Evolutionary conservation across 1,139 yeast genomes (phyloP).

Genomic region (Taphrina flavorubra): DNA sequence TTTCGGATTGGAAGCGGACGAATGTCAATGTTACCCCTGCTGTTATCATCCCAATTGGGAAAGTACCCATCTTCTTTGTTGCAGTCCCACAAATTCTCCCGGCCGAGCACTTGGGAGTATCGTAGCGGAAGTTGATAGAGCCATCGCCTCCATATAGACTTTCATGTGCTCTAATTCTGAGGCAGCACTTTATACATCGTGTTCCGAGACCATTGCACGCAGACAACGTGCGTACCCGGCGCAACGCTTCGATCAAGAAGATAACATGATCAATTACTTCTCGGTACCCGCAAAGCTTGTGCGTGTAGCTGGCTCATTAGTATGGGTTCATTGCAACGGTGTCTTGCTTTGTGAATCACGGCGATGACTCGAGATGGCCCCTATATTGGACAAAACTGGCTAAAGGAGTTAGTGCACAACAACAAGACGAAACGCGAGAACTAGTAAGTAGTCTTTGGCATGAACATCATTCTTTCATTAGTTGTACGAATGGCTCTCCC

Average conservation of each 20-base stretch:
- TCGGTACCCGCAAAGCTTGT: too few relatives aligned
- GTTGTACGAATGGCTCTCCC: neutral
- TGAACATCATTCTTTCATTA: neutral
- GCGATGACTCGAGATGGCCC: neutral
- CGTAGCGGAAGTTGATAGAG: neutral
- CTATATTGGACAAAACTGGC: neutral
- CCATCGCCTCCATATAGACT: neutral
- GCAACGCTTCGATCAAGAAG: neutral
- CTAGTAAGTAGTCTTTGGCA: neutral
- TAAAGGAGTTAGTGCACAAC: neutral
- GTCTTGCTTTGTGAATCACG: neutral
- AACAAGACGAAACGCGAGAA: neutral
- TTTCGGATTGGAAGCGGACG: neutral
- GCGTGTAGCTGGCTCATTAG: too few relatives aligned
- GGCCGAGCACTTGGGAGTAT: neutral
- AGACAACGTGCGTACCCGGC: neutral
- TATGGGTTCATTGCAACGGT: too few relatives aligned
- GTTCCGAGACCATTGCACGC: neutral
- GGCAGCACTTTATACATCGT: neutral
- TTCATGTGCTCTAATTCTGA: neutral
- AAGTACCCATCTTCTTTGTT: conserved; percentile 3
- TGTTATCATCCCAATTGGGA: conserved; percentile 1
- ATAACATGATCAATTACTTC: neutral
- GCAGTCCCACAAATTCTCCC: neutral
- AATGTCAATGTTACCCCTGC: neutral